A percentile compares a stretch with the other conserved stretches of the same genome.
Conservation (phyloP, 1,139 yeast species). For the Lodderomyces pseudojiufengensis region DNA sequence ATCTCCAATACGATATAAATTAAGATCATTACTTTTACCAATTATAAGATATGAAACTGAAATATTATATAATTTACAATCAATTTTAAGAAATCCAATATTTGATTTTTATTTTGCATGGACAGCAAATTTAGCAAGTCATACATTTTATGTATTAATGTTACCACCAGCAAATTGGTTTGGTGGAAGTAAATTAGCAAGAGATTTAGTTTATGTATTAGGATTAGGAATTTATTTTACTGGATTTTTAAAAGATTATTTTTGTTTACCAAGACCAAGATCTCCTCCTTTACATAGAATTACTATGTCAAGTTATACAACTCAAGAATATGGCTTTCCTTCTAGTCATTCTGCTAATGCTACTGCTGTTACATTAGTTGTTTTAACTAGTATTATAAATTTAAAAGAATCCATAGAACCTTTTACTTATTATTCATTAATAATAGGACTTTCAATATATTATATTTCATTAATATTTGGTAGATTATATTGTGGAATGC, state of each 20-base stretch:
- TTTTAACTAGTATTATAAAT: slow-evolving; percentile 25
- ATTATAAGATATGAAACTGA: slow-evolving; percentile 66
- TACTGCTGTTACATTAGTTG: slow-evolving; percentile 63
- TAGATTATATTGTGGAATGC: slow-evolving; percentile 95
- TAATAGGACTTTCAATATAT: slow-evolving; percentile 37
- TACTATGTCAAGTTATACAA: slow-evolving; percentile 83
- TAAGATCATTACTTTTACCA: slow-evolving; percentile 58
- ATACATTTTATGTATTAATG: slow-evolving; percentile 87
- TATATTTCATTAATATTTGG: slow-evolving; percentile 71
- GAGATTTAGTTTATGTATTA: slow-evolving; percentile 71
- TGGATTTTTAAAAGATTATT: slow-evolving; percentile 76
- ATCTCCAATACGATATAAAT: slow-evolving; percentile 53
- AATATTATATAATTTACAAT: slow-evolving; percentile 56
- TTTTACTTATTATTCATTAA: slow-evolving; percentile 10
- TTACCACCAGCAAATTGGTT: slow-evolving; percentile 86
- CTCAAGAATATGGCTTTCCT: slow-evolving; percentile 94
- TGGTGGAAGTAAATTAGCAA: slow-evolving; percentile 56
- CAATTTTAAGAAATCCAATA: slow-evolving; percentile 41
- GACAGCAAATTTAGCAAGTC: slow-evolving; percentile 89
- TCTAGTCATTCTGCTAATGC: slow-evolving; percentile 93
- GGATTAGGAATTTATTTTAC: slow-evolving; percentile 83
- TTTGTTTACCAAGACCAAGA: slow-evolving; percentile 88
- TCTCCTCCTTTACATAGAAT: slow-evolving; percentile 91
- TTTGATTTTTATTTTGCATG: slow-evolving; percentile 80
- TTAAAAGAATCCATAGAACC: slow-evolving; percentile 9